phyloP scores from a whole-genome alignment of 345 rosid genomes.

The Salix suchowensis region DNA sequence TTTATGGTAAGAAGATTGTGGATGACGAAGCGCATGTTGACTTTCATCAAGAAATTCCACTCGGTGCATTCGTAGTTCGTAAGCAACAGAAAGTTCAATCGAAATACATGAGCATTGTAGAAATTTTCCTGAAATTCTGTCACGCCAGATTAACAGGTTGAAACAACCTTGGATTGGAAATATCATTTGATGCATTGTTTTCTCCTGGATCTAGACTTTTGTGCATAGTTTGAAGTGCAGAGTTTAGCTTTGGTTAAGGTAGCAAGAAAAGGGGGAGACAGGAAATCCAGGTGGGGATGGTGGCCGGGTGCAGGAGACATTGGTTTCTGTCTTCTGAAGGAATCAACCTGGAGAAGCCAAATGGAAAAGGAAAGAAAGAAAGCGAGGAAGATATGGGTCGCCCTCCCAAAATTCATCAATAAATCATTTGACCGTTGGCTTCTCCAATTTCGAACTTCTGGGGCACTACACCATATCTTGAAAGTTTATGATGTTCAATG shows the following conservation, averaged over 20 bases:
- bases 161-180: neutral
- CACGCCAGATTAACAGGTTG: no score
- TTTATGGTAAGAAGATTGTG: no score
- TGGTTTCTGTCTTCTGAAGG: conserved; percentile 22
- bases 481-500: neutral
- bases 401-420: neutral
- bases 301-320: neutral
- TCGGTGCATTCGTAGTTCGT: no score
- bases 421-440: neutral
- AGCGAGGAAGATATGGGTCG: neutral
- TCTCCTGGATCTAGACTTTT: neutral
- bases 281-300: conserved; percentile 28
- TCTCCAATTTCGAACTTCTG: neutral
- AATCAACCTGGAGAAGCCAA: conserved; percentile 11
- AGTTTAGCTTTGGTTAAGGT: neutral
- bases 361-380: neutral
- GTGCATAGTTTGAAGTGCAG: neutral
- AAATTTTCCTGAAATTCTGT: no score
- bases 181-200: neutral
- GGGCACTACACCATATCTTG: neutral
- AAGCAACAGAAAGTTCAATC: no score
- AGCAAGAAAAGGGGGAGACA: conserved; percentile 13
- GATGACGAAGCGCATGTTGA: neutral
- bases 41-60: neutral
- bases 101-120: no score